Evolutionary conservation across 768 basidiomycete species (phyloP), one percentile per base, ranked within the genome.

Genomic region (Lentinula sp.): DNA sequence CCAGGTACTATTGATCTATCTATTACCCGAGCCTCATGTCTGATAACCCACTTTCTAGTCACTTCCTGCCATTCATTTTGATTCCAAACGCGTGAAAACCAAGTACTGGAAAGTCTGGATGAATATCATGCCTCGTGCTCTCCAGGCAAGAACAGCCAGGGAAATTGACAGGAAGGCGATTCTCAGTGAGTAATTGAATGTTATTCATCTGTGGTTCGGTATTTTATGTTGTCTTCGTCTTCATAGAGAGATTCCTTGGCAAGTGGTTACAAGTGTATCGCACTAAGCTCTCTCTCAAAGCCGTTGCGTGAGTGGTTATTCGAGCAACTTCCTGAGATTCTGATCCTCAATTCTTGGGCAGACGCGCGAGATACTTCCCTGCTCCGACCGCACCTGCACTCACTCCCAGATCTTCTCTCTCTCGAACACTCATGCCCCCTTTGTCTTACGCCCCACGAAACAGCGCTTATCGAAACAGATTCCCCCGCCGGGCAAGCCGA

Each of bases 351-450:
- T 52, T 4, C 35, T 63, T 16, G 64, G 59, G n/a, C 59, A 93
- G 91, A 61, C 91, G 91, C 28, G 91, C 92, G 43, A 82, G 91
- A 66, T 89, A 91, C 73, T 81, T 93, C 63, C 86, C 88, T 61
- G 77, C 93, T 41, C 89, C 91, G 20, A 73, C 81, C 8, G 72
- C 79, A 45, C 78, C 81, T 12, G 77, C 82, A 67, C 61, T 71
- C 56, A 64, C 73, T 46, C 56, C 64, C 64, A 36, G 46, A 20
- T n/a, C 43, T 20, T 18, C 43, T 66, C 42, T 28, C 28, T 64
- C 69, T 59, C 69, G 66, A 35, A 61, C 72, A 63, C 66, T 68
- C 23, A 57, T 67, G 45, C 61, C 59, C 2, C 61, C 55, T 28
- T 32, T 64, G 20, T 16, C 59, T n/a, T 48, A 60, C 9, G 32